Evolutionary conservation across 768 basidiomycete species (phyloP), one percentile per base, ranked within the genome.

Genomic region (Tulasnella calospora): DNA sequence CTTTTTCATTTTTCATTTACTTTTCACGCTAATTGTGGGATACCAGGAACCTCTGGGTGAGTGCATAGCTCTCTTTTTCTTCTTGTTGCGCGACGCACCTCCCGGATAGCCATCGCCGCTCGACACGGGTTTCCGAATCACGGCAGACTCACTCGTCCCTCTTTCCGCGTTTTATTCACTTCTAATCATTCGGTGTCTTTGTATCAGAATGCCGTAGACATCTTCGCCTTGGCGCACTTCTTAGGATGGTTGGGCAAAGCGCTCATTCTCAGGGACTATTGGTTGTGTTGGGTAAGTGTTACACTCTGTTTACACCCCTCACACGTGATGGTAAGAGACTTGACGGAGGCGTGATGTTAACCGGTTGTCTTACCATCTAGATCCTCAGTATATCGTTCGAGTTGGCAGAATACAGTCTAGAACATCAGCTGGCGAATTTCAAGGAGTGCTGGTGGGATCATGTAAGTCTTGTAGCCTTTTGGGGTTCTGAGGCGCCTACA

Each of bases 391-490:
- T 95, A 75, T 93, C 93, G 30, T 95, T 95, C 81, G 94, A 95
- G 83, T 87, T 95, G 41, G 94, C 94, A 27, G 94, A 95, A 84
- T 95, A 95, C 85, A 93, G 92, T 77, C 84, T 95, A 19, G 92
- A 94, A 82, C 94, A 95, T 84, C 94, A 95, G 82, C 84, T 95
- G n/a, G 86, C 94, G 33, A 95, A 95, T 83, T 95, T 95, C 83
- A 91, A 89, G 72, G 94, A 95, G 92, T 95, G 94, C 82, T 95
- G 94, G 94, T 95, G 94, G 94, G 94, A 95, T 83, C 94, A 95
- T 86, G 93, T 94, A 86, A 82, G 90, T 86, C n/a, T n/a, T 10
- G 73, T 38, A 47, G 80, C 76, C 70, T 15, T 33, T 36, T 80
- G 78, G 41, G 7, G 23, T 47, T 46, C 74, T 33, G 17, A 35